A percentile compares a stretch with the other conserved stretches of the same genome.
phyloP scores from a whole-genome alignment of 2,329 filamentous ascomycete genomes.

The Penicillium oxalicum region DNA sequence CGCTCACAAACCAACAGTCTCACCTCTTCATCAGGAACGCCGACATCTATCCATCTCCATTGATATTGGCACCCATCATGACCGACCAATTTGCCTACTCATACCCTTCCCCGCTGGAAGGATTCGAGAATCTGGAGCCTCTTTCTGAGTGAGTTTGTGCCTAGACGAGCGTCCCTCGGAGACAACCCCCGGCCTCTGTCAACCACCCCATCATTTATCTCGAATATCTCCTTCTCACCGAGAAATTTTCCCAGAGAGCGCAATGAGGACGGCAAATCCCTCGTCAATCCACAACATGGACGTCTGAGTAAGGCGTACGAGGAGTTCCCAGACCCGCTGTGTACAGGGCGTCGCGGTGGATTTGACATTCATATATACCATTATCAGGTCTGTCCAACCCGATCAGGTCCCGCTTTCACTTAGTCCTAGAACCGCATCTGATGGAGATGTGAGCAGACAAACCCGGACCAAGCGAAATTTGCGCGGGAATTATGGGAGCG shows the following conservation, averaged over 20 bases:
- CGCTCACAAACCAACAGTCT: too few species aligned
- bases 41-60: background rate
- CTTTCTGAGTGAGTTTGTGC: slow-evolving; percentile 38
- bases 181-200: background rate
- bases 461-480: slow-evolving; percentile 57
- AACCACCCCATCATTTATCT: background rate
- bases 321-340: slow-evolving; percentile 61
- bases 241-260: slow-evolving; percentile 43
- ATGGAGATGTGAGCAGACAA: slow-evolving; percentile 39
- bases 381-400: slow-evolving; percentile 43
- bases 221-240: too few species aligned
- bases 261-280: slow-evolving; percentile 70
- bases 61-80: slow-evolving; percentile 30
- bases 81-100: slow-evolving; percentile 48
- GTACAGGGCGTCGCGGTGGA: slow-evolving; percentile 60
- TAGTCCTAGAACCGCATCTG: too few species aligned
- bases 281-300: slow-evolving; percentile 59
- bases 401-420: too few species aligned
- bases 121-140: slow-evolving; percentile 45
- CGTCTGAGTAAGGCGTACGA: slow-evolving; percentile 63
- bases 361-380: slow-evolving; percentile 90
- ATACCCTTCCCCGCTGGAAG: slow-evolving; percentile 51
- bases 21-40: too few species aligned
- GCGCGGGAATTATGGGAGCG: slow-evolving; percentile 70
- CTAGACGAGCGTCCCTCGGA: background rate